A percentile compares a stretch with the other conserved stretches of the same genome.
These are phyloP conservation scores for Zizania latifolia DNA, from an alignment of 176 grass and related monocot species.

Conservation along the genomic window DNA sequence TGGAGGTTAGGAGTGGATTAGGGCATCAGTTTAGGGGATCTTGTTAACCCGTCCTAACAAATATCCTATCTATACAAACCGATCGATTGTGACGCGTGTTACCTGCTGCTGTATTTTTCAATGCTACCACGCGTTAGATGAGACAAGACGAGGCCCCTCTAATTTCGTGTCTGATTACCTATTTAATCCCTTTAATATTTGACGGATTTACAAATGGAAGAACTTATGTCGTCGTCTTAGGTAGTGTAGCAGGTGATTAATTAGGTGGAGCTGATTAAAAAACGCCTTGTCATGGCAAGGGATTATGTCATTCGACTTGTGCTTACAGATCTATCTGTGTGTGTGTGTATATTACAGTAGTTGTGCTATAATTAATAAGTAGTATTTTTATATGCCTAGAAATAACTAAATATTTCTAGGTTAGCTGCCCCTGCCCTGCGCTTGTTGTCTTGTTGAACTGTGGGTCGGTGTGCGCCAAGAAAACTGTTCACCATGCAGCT, in stretches of 20 bases:
- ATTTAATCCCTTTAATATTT: not conserved
- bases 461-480: too few relatives aligned
- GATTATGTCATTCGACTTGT: not conserved
- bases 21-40: conserved; percentile 1
- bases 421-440: too few relatives aligned
- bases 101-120: not conserved
- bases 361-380: too few relatives aligned
- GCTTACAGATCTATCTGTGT: not conserved
- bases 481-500: too few relatives aligned
- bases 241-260: conserved; percentile 37
- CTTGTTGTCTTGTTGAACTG: too few relatives aligned
- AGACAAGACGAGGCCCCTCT: not conserved
- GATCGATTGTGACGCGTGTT: not conserved
- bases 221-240: not conserved
- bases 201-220: not conserved
- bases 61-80: not conserved
- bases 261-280: conserved; percentile 14
- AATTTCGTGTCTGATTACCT: not conserved
- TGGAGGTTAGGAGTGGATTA: conserved; percentile 22
- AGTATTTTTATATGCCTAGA: too few relatives aligned
- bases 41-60: conserved; percentile 3
- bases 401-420: too few relatives aligned
- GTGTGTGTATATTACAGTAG: too few relatives aligned
- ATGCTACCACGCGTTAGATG: not conserved
- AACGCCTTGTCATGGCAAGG: not conserved